Evolutionary conservation across 352 stramenopile species (phyloP), one percentile per base, ranked within the genome.

Genomic region (Paralagenidium karlingii): DNA sequence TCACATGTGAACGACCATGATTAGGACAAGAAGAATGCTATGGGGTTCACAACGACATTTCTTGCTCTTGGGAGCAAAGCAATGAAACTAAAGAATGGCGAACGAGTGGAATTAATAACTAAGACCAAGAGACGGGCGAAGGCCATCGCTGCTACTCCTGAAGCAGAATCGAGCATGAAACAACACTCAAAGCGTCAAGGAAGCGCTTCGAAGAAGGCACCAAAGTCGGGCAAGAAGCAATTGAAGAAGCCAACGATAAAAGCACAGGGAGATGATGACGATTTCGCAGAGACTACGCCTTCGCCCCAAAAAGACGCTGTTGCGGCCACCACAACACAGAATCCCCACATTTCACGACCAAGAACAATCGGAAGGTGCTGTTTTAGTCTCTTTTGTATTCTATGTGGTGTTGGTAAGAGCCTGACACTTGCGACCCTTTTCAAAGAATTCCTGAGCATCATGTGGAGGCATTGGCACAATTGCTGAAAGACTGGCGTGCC

Each of bases 401-500:
- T 30, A 12, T 8, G 22, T 37, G 24, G 32, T 28, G 25, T 16
- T 19, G 3, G 22, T 34, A 3, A 25, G n/a, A 18, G 30, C 40
- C 11, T 40, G 22, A 6, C 15, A 3, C 29, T 2, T 1, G 11
- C 30, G 33, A 33, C 28, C 30, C 24, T 28, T 38, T 41, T 9
- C 18, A 27, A 47, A 86, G 77, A 36, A 83, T 92, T 28, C 67
- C 78, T 16, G 45, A 67, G 29, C 38, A 63, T 8, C 73, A 92
- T 34, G 73, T 80, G 11, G 70, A 87, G 32, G 57, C 70, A 15
- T 47, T 92, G 24, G 70, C 70, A 2, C 78, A 89, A 33, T 43
- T 92, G 15, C 55, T 92, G 10, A 88, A 89, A 50, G 78, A 92
- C 48, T 92, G 78, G 78, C 73, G 78, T 36, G 78, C 75, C 18